Percentiles rank a stretch among this genome's conserved stretches.
These are phyloP conservation scores for Cyclospora cayetanensis DNA, from an alignment of 169 alveolate genomes.

Conservation along the genomic window DNA sequence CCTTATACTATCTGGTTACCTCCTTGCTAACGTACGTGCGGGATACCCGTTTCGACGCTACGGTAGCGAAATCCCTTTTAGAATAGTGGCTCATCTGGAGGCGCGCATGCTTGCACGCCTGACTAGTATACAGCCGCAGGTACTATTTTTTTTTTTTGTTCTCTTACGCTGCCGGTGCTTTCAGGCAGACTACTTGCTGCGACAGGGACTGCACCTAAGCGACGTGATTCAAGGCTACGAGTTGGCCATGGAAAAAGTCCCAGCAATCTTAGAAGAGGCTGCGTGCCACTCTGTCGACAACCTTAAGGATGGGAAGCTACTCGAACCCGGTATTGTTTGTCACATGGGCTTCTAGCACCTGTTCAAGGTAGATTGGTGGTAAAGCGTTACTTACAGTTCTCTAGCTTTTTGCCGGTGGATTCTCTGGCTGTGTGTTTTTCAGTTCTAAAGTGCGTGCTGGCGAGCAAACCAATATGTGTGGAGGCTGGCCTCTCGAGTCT, in stretches of 20 bases:
- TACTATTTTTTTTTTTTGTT: background rate
- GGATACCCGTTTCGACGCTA: slow-evolving; percentile 78
- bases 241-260: slow-evolving; percentile 91
- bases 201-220: slow-evolving; percentile 96
- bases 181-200: slow-evolving; percentile 87
- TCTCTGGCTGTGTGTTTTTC: background rate
- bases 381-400: background rate
- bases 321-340: slow-evolving; percentile 30
- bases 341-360: slow-evolving; percentile 20
- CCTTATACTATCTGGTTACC: slow-evolving; percentile 97
- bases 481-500: slow-evolving; percentile 75
- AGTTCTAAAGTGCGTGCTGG: slow-evolving; percentile 75
- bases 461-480: slow-evolving; percentile 76
- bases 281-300: slow-evolving; percentile 66
- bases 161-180: background rate
- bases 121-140: background rate
- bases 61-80: background rate
- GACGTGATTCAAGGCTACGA: slow-evolving; percentile 98
- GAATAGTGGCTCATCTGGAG: background rate
- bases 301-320: slow-evolving; percentile 44
- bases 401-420: background rate
- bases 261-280: slow-evolving; percentile 85
- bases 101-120: background rate
- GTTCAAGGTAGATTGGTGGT: slow-evolving; percentile 34
- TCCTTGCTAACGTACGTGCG: slow-evolving; percentile 94